These are phyloP conservation scores for Pythium aristosporum DNA, from an alignment of 352 stramenopile genomes.

Conservation along the genomic window DNA sequence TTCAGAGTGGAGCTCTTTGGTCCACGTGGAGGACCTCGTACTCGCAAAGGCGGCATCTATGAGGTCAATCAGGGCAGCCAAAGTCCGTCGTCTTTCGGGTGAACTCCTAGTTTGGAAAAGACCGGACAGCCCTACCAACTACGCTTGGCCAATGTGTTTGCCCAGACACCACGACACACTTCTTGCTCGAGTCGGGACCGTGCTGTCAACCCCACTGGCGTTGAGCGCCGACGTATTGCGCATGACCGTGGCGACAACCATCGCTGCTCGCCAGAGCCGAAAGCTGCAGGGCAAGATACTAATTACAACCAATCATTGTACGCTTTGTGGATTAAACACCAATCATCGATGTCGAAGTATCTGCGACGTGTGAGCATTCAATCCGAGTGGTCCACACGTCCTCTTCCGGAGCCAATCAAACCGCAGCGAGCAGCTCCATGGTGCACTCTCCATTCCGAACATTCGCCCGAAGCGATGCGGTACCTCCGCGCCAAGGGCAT, in stretches of 20 bases:
- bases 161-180: conserved; percentile 33
- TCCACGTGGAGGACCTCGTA: conserved; percentile 10
- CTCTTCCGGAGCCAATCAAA: conserved; percentile 11
- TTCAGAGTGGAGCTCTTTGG: conserved; percentile 12
- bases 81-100: conserved; percentile 1
- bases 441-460: neutral
- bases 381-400: neutral
- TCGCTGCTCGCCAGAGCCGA: conserved; percentile 16
- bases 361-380: conserved; percentile 13
- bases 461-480: conserved; percentile 39
- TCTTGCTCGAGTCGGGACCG: conserved; percentile 20
- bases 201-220: conserved; percentile 3
- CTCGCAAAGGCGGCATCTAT: conserved; percentile 17
- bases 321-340: neutral
- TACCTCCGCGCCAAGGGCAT: conserved; percentile 85
- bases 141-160: conserved; percentile 51
- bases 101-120: neutral
- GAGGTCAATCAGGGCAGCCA: conserved; percentile 5
- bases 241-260: conserved; percentile 13
- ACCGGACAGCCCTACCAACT: conserved; percentile 40
- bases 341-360: neutral
- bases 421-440: neutral
- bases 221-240: conserved; percentile 22
- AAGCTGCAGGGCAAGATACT: conserved; percentile 9
- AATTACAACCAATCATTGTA: neutral